phyloP scores from a whole-genome alignment of 169 alveolate species.

The Miamiensis avidus region DNA sequence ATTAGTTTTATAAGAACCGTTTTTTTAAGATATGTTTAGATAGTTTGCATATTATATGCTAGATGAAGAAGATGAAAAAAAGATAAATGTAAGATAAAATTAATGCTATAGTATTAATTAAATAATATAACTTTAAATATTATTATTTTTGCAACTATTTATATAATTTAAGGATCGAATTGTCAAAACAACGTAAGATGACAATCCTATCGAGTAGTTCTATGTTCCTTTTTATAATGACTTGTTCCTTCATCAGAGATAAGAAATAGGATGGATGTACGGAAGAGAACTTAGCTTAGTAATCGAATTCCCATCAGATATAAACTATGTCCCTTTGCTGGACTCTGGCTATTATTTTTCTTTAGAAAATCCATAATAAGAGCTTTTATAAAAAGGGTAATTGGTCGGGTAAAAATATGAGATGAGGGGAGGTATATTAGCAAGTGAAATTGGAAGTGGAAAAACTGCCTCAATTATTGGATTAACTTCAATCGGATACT shows the following conservation, averaged over 20 bases:
- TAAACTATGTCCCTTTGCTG: constrained; percentile 1
- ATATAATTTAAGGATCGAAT: background rate
- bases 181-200: background rate
- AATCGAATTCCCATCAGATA: background rate
- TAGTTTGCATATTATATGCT: constrained; percentile 1
- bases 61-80: background rate
- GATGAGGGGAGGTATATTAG: constrained; percentile 15
- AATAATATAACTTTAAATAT: too few species aligned
- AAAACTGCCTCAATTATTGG: constrained; percentile 11
- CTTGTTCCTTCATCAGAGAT: constrained; percentile 4
- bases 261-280: constrained; percentile 25
- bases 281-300: background rate
- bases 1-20: too few species aligned
- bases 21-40: constrained; percentile 3
- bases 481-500: constrained; percentile 8
- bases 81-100: too few species aligned
- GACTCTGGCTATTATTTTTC: constrained; percentile 2
- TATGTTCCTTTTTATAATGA: constrained; percentile 6
- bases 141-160: background rate
- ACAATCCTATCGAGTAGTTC: background rate
- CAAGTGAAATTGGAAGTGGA: constrained; percentile 20
- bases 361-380: background rate
- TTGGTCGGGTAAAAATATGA: background rate
- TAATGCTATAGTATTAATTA: too few species aligned
- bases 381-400: background rate